Conservation (phyloP, 352 stramenopile species). For the Globisporangium alternatum region DNA sequence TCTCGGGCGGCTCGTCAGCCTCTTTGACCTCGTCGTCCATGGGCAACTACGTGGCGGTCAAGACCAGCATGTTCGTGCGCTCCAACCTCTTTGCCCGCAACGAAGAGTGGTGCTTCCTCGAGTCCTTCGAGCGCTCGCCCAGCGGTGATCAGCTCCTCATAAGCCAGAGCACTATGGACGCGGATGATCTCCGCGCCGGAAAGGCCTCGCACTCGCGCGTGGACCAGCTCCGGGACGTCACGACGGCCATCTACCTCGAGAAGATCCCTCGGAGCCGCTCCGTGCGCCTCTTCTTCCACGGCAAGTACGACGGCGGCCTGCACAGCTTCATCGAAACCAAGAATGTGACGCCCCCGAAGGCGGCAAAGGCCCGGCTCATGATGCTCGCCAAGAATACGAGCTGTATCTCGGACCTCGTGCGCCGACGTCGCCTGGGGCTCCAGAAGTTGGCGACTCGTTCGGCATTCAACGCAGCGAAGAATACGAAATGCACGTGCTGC, state of each 20-base stretch:
- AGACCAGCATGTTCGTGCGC: conserved; percentile 37
- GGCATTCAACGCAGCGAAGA: background rate
- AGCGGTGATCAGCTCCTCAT: conserved; percentile 28
- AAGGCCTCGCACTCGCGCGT: conserved; percentile 32
- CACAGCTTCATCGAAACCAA: background rate
- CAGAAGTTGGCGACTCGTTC: conserved; percentile 28
- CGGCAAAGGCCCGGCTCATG: conserved; percentile 9
- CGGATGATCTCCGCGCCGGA: conserved; percentile 9
- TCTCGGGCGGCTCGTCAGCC: background rate
- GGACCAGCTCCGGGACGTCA: conserved; percentile 37
- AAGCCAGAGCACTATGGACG: conserved; percentile 16
- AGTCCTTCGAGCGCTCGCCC: conserved; percentile 27
- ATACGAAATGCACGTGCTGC: background rate
- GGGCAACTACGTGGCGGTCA: conserved; percentile 33
- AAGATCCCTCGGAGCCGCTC: conserved; percentile 2
- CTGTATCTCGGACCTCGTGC: conserved; percentile 31
- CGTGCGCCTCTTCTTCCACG: conserved; percentile 40
- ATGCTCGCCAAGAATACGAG: conserved; percentile 26
- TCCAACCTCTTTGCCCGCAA: conserved; percentile 33
- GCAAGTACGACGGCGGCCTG: conserved; percentile 10
- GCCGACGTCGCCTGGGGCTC: conserved; percentile 27
- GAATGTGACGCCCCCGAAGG: background rate
- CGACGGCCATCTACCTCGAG: conserved; percentile 33
- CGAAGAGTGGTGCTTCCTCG: conserved; percentile 52
- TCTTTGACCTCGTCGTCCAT: background rate